Evolutionary conservation across 441 rosid species (phyloP), one percentile per base, ranked within the genome.

Genomic region (Erodium moschatum): DNA sequence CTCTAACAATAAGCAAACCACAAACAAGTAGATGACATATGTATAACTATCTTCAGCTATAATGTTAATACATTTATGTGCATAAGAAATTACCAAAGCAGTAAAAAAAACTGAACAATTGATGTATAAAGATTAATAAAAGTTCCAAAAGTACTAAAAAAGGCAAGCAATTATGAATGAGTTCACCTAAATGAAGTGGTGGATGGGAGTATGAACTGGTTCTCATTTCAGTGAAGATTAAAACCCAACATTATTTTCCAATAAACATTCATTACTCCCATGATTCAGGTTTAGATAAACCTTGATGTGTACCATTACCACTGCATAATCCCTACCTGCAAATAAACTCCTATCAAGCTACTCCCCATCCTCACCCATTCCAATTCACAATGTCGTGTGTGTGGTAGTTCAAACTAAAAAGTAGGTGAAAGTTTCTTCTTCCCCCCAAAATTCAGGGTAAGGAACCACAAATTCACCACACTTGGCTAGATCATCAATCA

Each of bases 161-260:
- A 56, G 27, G 27, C 7, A 56, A 56, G 27, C 63, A 56, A 56
- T 56, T 56, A 19, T 56, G 64, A 58, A 58, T 10, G 31, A 0
- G 9, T 61, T 61, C 65, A 61, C 35, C 35, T 61, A 21, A 20
- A 20, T 35, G 31, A 61, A 21, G 35, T 61, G 35, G 24, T 21
- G 35, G 65, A 12, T 27, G 65, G 65, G 21, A 61, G n/a, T 61
- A 61, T 27, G 31, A 61, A 24, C 33, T 4, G n/a, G 13, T 12
- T 27, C 35, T 21, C 65, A 61, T 24, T 61, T 27, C 65, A 61
- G 31, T 61, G 35, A 12, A 61, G n/a, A 61, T 61, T 61, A 15
- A 24, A 27, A 61, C 11, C 10, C 61, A 54, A 4, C 10, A 19
- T 54, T 7, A 11, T 19, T 58, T 18, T 58, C 63, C 11, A 58